Percentiles rank a stretch among this genome's conserved stretches.
Evolutionary conservation across 2,329 filamentous ascomycete genomes (phyloP).

Genomic region (Colletotrichum sp.): DNA sequence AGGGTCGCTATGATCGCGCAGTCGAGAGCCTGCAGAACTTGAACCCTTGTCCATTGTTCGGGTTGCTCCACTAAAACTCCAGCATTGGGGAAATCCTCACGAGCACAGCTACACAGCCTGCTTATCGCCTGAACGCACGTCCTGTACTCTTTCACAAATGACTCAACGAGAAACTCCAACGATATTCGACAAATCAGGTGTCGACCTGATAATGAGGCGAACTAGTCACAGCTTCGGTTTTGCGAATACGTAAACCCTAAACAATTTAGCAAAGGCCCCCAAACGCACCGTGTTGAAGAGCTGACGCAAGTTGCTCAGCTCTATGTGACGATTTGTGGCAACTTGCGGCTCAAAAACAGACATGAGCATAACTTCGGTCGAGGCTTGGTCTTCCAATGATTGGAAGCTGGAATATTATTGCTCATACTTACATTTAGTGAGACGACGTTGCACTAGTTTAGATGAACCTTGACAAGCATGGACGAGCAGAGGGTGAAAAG

Average conservation of each 20-base stretch:
- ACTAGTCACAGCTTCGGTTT: neutral
- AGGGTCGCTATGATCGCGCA: neutral
- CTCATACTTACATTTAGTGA: neutral
- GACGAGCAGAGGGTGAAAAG: neutral
- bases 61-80: neutral
- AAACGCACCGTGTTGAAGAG: neutral
- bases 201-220: neutral
- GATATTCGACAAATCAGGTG: neutral
- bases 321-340: neutral
- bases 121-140: neutral
- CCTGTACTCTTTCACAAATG: neutral
- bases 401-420: rapidly evolving
- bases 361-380: neutral
- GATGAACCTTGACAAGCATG: neutral
- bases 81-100: neutral
- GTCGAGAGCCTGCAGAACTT: neutral
- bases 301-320: neutral
- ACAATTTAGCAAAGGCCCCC: rapidly evolving
- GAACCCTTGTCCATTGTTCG: neutral
- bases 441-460: neutral
- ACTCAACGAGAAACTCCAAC: neutral
- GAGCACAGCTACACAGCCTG: neutral
- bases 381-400: neutral
- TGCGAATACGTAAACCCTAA: neutral
- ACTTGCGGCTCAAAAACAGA: neutral